Evolutionary conservation across 225 moss, liverwort and hornwort species (phyloP), one percentile per base, ranked within the genome.

Genomic region (Physcomitrellopsis africana): DNA sequence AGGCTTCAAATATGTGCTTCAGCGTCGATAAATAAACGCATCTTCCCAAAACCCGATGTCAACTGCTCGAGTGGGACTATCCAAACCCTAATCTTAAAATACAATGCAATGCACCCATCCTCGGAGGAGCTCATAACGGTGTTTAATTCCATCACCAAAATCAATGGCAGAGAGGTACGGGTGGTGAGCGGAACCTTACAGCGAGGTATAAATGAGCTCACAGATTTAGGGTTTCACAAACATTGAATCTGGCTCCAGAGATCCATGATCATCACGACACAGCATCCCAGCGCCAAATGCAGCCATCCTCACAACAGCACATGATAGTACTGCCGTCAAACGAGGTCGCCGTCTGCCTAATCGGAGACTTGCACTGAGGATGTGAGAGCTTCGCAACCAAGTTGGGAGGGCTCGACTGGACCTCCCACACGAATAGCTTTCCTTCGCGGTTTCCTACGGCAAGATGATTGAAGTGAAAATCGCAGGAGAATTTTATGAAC

Each of bases 401-500:
- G 52, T 77, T 86, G 42, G 97, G 94, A 32, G 94, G 97, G 78
- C 94, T 93, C 46, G 94, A 87, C 70, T 94, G 94, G 46, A 93
- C 91, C 60, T 99, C 92, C 92, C 94, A 99, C 7, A 94, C 89
- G 59, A 85, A 92, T 11, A 94, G 82, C 80, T 99, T 99, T 13
- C 97, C 97, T 73, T 99, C 97, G 27, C 97, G 91, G 52, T 92
- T 99, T 12, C 96, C 97, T 24, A 99, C 91, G 4, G 94, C 86
- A 32, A 99, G 86, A 17, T 91, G 90, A 63, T 85, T 91, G 77
- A 93, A 99, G 44, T 90, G 87, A 45, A 99, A 94, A 74, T 99
- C 97, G 65, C 94, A 93, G 5, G 97, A 99, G 73, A 99, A 99
- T 87, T 99, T 99, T 23, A 99, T 99, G 17, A 99, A 99, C 97